A percentile compares a stretch with the other conserved stretches of the same genome.
These are phyloP conservation scores for Pestalotiopsis sp. DNA, from an alignment of 2,329 filamentous ascomycete genomes.

Conservation along the genomic window DNA sequence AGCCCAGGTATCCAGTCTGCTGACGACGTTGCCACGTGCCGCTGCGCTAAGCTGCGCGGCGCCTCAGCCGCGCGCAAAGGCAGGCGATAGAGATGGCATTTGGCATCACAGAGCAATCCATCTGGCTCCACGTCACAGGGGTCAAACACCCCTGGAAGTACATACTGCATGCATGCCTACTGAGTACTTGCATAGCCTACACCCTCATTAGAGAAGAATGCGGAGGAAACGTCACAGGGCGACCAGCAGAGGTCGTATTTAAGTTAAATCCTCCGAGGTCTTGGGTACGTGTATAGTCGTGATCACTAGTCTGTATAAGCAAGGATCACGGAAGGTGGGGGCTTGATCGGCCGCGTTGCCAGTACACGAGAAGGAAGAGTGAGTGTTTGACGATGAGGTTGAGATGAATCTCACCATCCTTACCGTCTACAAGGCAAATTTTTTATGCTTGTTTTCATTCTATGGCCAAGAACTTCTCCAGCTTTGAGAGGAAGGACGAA, in stretches of 20 bases:
- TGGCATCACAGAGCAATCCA: neutral
- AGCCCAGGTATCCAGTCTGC: neutral
- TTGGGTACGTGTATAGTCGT: neutral
- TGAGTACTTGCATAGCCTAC: too few relatives aligned
- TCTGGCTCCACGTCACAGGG: neutral
- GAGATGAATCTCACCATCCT: neutral
- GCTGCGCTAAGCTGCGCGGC: neutral
- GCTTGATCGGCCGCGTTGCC: neutral
- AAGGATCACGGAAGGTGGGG: neutral
- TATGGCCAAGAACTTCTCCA: neutral
- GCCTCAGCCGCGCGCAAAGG: neutral
- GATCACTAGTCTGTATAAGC: neutral
- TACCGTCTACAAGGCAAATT: neutral
- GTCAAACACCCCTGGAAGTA: neutral
- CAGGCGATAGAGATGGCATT: neutral
- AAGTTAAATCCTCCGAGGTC: neutral
- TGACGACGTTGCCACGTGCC: neutral
- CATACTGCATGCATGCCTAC: neutral
- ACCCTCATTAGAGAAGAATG: neutral
- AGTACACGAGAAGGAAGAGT: neutral
- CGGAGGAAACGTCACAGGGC: neutral
- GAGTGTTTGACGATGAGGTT: neutral
- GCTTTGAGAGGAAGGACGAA: neutral
- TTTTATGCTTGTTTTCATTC: neutral
- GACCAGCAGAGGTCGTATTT: neutral